Conservation (phyloP, 495 filamentous ascomycete species). For the Hypomontagnella submonticulosa region DNA sequence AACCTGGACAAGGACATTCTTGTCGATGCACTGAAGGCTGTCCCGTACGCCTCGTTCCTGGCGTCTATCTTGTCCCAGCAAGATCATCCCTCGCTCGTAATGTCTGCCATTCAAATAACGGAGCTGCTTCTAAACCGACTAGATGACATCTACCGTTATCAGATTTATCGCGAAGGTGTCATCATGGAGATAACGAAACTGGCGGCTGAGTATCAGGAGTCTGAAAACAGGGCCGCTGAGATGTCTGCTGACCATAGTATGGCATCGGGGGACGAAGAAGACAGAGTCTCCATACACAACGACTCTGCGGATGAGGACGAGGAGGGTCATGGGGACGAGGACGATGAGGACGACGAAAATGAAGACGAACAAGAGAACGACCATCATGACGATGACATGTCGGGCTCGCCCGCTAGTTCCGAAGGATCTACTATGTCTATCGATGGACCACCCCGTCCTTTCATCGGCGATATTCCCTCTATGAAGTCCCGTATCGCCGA, state of each 20-base stretch:
- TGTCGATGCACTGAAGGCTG: constrained; percentile 85
- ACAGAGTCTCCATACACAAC: constrained; percentile 59
- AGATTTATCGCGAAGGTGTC: constrained; percentile 97
- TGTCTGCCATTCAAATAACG: constrained; percentile 85
- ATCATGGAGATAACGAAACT: constrained; percentile 90
- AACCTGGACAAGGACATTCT: constrained; percentile 87
- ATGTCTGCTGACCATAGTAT: constrained; percentile 62
- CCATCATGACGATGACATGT: constrained; percentile 68
- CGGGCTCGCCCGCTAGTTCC: constrained; percentile 75
- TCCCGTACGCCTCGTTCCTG: constrained; percentile 96
- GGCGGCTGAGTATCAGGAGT: constrained; percentile 57
- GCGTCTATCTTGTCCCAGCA: constrained; percentile 96
- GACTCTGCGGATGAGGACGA: constrained; percentile 64
- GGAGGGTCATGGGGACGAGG: constrained; percentile 62
- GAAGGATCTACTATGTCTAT: constrained; percentile 68
- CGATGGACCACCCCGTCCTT: constrained; percentile 58
- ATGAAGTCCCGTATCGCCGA: constrained; percentile 79
- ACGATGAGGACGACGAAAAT: constrained; percentile 63
- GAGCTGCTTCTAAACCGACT: constrained; percentile 87
- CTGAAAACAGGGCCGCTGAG: constrained; percentile 41
- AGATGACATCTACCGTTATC: constrained; percentile 89
- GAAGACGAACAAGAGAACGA: constrained; percentile 67
- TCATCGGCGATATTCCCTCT: constrained; percentile 64
- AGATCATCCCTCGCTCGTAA: constrained; percentile 88
- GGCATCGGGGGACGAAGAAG: constrained; percentile 62